Base-by-base conservation (phyloP, 148 eudicot species). In the Cornus florida region DNA sequence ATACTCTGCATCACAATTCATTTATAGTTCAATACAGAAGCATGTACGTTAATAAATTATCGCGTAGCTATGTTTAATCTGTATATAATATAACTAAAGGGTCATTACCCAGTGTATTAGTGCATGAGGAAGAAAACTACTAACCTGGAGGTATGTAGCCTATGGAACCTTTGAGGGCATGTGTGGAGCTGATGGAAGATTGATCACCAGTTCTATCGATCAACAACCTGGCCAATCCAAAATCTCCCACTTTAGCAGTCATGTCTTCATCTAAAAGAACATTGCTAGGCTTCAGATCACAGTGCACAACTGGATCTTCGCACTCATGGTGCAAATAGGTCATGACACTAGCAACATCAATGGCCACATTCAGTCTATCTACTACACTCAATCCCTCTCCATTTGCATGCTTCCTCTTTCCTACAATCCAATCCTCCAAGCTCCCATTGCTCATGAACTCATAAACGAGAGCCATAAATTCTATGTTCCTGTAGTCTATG, bases 71-170 rank as follows among this genome's bases (percentile, higher is more conserved):
- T 7, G 10, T 48, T 48, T 48, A 0, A 48, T 48, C 53, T 48
- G 2, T 48, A 11, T 48, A 7, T 35, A 35, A 35, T 35, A 35
- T 35, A 35, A 35, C 38, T 35, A 35, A 35, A 35, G 3, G 38
- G 38, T 4, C 38, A 35, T 4, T 35, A 35, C 38, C 38, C 38
- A 35, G 5, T 4, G 38, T 35, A 48, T 48, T 48, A 8, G 12
- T 48, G 10, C 2, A 8, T 48, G 53, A 48, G 10, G 53, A 48
- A 48, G 53, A 48, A 5, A 48, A 48, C 53, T 19, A 64, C 80
- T 72, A 22, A 92, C 95, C 95, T 86, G 93, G 93, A 59, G 93
- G 88, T 73, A 90, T 90, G 64, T 92, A 92, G 78, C 96, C 96
- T 33, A 92, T 85, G 69, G 96, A 86, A 67, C 96, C 96, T 75